Evolutionary conservation across 2,329 filamentous ascomycete genomes (phyloP).

Genomic region (Sporothrix globosa): DNA sequence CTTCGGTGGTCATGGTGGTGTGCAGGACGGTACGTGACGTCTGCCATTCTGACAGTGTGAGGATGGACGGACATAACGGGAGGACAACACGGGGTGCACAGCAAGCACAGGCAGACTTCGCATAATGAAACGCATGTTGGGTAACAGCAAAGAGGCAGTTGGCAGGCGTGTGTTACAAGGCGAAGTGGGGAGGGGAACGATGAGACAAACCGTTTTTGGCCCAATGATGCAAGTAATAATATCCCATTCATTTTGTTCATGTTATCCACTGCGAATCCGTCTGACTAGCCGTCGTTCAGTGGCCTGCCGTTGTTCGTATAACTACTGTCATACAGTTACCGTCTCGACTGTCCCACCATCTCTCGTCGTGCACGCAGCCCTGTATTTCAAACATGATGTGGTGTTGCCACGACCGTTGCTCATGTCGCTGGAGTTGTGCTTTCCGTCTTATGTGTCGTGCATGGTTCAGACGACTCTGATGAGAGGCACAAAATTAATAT

Average conservation of each 20-base stretch:
- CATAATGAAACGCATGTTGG: constrained; percentile 27
- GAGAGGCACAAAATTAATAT: background rate
- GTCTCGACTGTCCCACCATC: background rate
- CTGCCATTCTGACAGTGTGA: background rate
- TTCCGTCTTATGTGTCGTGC: background rate
- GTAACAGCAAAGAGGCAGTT: constrained; percentile 17
- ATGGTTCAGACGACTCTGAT: no score
- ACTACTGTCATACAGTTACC: background rate
- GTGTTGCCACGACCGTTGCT: background rate
- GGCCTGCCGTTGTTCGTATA: background rate
- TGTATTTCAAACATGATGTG: constrained; percentile 7
- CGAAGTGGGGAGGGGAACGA: background rate
- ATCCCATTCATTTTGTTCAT: background rate
- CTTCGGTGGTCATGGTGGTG: no score
- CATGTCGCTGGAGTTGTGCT: background rate
- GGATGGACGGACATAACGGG: no score
- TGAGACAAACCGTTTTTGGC: background rate
- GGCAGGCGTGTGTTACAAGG: constrained; percentile 6
- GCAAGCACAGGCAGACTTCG: background rate
- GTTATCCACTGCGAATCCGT: no score
- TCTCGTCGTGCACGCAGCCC: background rate
- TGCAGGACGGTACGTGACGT: background rate
- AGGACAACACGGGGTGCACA: background rate
- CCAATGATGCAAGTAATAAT: constrained; percentile 10
- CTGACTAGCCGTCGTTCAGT: no score